phyloP scores from a whole-genome alignment of 2,329 filamentous ascomycete species.

The Colletotrichum karsti region DNA sequence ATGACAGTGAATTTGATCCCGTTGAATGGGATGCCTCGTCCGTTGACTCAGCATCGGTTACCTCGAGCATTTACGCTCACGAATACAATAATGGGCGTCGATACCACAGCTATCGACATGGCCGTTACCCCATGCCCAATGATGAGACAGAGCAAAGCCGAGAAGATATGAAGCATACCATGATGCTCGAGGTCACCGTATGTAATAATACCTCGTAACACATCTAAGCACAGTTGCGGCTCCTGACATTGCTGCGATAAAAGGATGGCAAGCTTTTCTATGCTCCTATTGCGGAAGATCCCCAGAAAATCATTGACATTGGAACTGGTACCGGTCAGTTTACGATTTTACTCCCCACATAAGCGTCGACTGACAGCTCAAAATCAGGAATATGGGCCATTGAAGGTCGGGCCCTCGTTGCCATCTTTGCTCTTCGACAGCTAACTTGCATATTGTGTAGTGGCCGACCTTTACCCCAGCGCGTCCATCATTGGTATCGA shows the following conservation, averaged over 20 bases:
- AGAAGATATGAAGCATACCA: constrained; percentile 53
- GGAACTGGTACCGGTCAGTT: constrained; percentile 58
- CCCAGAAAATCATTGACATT: constrained; percentile 55
- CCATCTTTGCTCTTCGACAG: no score
- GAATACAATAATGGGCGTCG: constrained; percentile 48
- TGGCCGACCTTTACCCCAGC: constrained; percentile 51
- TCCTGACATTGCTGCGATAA: no score
- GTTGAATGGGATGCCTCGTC: constrained; percentile 34
- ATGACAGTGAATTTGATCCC: constrained; percentile 24
- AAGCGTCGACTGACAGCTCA: neutral
- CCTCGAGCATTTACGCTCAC: constrained; percentile 46
- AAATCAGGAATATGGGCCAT: constrained; percentile 61
- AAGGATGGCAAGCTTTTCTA: constrained; percentile 50
- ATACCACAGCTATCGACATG: constrained; percentile 53
- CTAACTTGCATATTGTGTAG: constrained; percentile 29
- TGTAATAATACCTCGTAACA: neutral
- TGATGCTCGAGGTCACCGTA: constrained; percentile 54
- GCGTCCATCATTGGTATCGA: constrained; percentile 51
- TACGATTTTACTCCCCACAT: no score
- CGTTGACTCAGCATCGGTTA: constrained; percentile 40
- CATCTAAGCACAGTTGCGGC: no score
- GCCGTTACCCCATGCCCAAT: constrained; percentile 55
- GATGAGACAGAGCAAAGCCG: constrained; percentile 54
- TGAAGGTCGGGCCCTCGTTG: constrained; percentile 36
- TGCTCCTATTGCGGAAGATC: constrained; percentile 47